Evolutionary conservation across 1,139 yeast genomes (phyloP).

Genomic region (Kazachstania sp.): DNA sequence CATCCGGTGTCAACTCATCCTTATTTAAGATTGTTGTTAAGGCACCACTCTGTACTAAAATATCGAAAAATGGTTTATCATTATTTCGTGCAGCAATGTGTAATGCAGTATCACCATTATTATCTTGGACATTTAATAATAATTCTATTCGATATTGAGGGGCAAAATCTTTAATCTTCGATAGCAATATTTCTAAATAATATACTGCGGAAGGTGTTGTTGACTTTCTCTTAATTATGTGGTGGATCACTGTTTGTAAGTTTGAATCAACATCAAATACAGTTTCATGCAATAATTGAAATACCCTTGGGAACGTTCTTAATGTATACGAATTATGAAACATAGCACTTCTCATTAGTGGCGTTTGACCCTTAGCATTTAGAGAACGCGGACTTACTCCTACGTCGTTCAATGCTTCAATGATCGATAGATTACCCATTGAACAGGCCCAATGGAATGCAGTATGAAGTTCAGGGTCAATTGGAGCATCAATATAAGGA

Average conservation of each 20-base stretch:
- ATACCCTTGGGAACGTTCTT: conserved; percentile 66
- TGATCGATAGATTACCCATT: conserved; percentile 69
- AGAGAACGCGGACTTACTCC: conserved; percentile 74
- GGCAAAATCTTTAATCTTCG: conserved; percentile 57
- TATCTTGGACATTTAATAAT: conserved; percentile 70
- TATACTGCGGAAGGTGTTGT: conserved; percentile 71
- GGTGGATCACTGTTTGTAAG: conserved; percentile 73
- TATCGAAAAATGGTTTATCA: conserved; percentile 66
- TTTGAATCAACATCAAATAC: conserved; percentile 56
- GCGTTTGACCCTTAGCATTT: conserved; percentile 74
- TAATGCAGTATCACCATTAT: conserved; percentile 79
- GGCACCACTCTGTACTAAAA: conserved; percentile 65
- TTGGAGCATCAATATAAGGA: conserved; percentile 38
- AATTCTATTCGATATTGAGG: conserved; percentile 41
- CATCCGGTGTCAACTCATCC: conserved; percentile 67
- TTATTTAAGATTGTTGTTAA: conserved; percentile 63
- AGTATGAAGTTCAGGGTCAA: conserved; percentile 92
- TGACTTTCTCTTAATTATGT: conserved; percentile 58
- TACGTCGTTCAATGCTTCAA: conserved; percentile 57
- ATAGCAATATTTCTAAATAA: conserved; percentile 68
- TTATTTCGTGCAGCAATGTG: conserved; percentile 73
- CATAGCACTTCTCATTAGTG: conserved; percentile 71
- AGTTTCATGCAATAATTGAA: conserved; percentile 59
- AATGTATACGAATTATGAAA: conserved; percentile 83
- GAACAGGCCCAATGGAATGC: conserved; percentile 98